Base-by-base conservation (phyloP, 2,329 filamentous ascomycete genomes). In the Fusarium sp. region DNA sequence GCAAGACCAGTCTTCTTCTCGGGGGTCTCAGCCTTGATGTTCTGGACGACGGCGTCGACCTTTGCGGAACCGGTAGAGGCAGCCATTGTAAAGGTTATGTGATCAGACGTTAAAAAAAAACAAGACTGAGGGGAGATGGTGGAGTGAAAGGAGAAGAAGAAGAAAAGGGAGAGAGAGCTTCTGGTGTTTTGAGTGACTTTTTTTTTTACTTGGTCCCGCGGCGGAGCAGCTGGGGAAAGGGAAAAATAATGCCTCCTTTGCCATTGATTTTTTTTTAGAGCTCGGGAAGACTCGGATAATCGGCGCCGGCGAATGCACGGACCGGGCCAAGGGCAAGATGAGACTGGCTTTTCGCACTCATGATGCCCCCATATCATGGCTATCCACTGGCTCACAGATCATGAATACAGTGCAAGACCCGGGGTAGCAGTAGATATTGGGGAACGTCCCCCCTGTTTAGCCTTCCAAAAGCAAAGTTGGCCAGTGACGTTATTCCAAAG, bases 1-100 rank as follows among this genome's bases (percentile, higher is more conserved):
- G 84, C 87, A 77, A 95, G 9, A 76, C 86, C 86, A 73, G 81
- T 82, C 71, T 84, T 83, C 82, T 85, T 82, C 73, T 80, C 72
- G 65, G 83, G 82, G 73, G 83, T 81, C 68, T 78, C 78, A 75
- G 81, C 81, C 77, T 82, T 82, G 76, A 81, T 79, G 74, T 80
- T 81, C 80, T 84, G 80, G 78, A 84, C 81, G 77, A 83, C 79
- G 77, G 83, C 82, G 65, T 85, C 82, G 81, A 85, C 80, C 82
- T 85, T 84, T 78, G 81, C 75, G 78, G 82, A 83, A 79, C 79
- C 80, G 74, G 82, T 83, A 66, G 80, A 79, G 71, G 78, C 75
- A 75, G 85, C 82, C 85, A 87, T 86, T 84, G 81, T 81, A 81
- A 79, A 60, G 60, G 13, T 8, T 30, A 47, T 47, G 44, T 47